phyloP scores from a whole-genome alignment of 352 stramenopile genomes.

The Pythium phragmiticola region DNA sequence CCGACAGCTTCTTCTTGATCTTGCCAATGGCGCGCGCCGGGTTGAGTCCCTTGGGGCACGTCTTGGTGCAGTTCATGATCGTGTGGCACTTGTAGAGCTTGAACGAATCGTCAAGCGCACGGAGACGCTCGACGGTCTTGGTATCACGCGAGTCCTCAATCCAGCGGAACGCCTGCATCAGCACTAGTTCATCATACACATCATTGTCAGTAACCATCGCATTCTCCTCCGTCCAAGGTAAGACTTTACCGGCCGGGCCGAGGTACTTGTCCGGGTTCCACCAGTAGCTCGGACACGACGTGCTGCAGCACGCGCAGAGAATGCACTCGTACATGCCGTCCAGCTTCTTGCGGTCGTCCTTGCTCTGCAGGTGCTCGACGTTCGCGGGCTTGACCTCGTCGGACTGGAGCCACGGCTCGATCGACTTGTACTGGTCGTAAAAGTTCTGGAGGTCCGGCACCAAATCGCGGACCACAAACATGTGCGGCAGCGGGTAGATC shows the following conservation, averaged over 20 bases:
- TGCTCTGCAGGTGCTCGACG: conserved; percentile 86
- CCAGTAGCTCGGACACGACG: conserved; percentile 99
- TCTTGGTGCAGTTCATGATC: conserved; percentile 99
- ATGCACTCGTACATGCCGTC: conserved; percentile 99
- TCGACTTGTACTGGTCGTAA: conserved; percentile 97
- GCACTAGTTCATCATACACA: conserved; percentile 39
- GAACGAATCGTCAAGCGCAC: conserved; percentile 97
- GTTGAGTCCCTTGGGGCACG: conserved; percentile 99
- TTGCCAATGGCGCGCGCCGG: conserved; percentile 97
- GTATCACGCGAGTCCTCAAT: conserved; percentile 99
- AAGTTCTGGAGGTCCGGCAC: conserved; percentile 99
- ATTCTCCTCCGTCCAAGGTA: neutral
- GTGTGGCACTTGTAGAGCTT: conserved; percentile 99
- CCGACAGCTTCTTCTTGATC: conserved; percentile 96
- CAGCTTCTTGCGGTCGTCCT: conserved; percentile 98
- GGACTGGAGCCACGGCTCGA: conserved; percentile 99
- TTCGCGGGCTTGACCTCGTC: conserved; percentile 87
- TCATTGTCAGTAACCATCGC: neutral
- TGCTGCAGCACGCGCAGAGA: conserved; percentile 98
- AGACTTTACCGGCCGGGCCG: conserved; percentile 70
- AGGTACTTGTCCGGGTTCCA: conserved; percentile 98
- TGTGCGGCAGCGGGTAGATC: conserved; percentile 99
- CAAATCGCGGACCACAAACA: conserved; percentile 99
- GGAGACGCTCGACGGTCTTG: conserved; percentile 94
- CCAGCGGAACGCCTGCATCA: conserved; percentile 97